Conservation (phyloP, 2,329 filamentous ascomycete species). For the Ophiognomonia clavigignenti-juglandacearum region DNA sequence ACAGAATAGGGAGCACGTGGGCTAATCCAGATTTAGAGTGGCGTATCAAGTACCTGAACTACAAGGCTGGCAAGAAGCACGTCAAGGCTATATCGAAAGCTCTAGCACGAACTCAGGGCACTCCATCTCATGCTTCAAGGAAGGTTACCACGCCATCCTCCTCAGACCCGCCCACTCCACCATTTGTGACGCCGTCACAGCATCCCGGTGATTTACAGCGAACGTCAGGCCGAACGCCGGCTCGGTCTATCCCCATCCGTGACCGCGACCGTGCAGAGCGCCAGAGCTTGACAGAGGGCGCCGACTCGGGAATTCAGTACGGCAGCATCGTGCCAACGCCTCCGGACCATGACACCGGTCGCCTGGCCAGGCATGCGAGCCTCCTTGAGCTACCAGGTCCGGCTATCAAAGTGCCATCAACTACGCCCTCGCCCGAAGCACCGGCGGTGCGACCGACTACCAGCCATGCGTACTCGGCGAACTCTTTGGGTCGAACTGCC, state of each 20-base stretch:
- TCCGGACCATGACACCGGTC: constrained; percentile 20
- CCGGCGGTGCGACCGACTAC: not conserved
- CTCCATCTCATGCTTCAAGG: constrained; percentile 34
- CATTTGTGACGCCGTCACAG: constrained; percentile 18
- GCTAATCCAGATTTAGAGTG: constrained; percentile 56
- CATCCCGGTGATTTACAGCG: constrained; percentile 21
- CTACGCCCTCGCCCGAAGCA: constrained; percentile 20
- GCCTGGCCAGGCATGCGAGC: constrained; percentile 25
- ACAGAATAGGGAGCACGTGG: not conserved
- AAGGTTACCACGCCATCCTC: constrained; percentile 28
- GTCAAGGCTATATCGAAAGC: constrained; percentile 78
- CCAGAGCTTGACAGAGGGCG: constrained; percentile 33
- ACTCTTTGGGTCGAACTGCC: constrained; percentile 22
- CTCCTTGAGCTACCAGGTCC: constrained; percentile 50
- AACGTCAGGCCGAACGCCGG: constrained; percentile 16
- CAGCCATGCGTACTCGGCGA: constrained; percentile 7
- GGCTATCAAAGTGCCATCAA: constrained; percentile 39
- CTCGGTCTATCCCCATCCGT: constrained; percentile 18
- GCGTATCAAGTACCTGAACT: constrained; percentile 90
- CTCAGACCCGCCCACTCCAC: constrained; percentile 21
- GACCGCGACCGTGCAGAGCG: constrained; percentile 27
- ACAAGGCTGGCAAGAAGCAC: constrained; percentile 93
- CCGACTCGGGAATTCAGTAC: constrained; percentile 39
- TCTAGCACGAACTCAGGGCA: constrained; percentile 55
- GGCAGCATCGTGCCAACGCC: constrained; percentile 48